Percentiles rank a stretch among this genome's conserved stretches.
phyloP scores from a whole-genome alignment of 345 rosid genomes.

The Carallia brachiata region DNA sequence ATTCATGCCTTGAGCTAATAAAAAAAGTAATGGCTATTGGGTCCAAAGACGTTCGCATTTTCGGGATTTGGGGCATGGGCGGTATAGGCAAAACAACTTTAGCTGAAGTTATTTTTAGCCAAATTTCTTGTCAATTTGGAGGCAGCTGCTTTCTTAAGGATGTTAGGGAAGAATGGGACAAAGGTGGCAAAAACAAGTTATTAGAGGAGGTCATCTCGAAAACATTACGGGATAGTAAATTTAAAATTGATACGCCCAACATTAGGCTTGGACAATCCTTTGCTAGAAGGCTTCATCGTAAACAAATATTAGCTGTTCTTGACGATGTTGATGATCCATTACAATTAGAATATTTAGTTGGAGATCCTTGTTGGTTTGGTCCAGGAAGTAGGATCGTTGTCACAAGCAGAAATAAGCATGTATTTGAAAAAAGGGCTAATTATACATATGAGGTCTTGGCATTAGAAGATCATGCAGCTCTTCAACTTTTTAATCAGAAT shows the following conservation, averaged over 20 bases:
- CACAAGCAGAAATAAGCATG: neutral
- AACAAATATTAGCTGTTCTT: constrained; percentile 1
- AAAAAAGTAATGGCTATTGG: neutral
- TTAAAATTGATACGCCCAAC: neutral
- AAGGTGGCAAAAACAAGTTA: neutral
- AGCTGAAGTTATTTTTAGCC: neutral
- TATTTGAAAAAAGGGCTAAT: neutral
- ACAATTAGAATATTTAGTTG: neutral
- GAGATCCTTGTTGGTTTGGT: neutral
- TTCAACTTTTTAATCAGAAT: neutral
- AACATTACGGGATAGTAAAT: neutral
- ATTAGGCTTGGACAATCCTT: neutral
- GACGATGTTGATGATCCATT: constrained; percentile 1
- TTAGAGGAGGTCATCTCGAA: neutral
- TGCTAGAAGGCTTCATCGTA: neutral
- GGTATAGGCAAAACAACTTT: constrained; percentile 15
- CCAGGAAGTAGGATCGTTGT: neutral
- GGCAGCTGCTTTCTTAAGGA: constrained; percentile 11
- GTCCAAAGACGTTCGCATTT: neutral
- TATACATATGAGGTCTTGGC: neutral
- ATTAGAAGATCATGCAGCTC: neutral
- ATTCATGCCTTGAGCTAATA: constrained; percentile 4
- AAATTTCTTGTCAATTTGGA: neutral
- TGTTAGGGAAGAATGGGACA: constrained; percentile 7
- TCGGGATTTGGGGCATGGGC: constrained; percentile 20